A percentile compares a stretch with the other conserved stretches of the same genome.
Evolutionary conservation across 106 monocot species (phyloP).

Genomic region (Amphibolis antarctica): DNA sequence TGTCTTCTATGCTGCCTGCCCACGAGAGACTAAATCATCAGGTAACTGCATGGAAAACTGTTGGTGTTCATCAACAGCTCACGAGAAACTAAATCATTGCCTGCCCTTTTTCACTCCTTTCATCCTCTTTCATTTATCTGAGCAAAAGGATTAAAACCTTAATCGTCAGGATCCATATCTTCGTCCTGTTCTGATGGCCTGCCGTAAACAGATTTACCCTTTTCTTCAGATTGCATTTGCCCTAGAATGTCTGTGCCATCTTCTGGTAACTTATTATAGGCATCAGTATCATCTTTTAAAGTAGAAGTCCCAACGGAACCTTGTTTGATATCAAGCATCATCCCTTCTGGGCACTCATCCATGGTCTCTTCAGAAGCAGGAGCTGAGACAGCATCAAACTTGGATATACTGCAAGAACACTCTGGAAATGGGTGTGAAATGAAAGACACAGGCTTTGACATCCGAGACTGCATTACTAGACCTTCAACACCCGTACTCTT

Average conservation of each 20-base stretch:
- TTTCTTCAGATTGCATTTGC: slow-evolving; percentile 32
- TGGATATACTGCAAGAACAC: slow-evolving; percentile 63
- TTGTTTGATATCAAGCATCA: slow-evolving; percentile 31
- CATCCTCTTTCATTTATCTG: not conserved
- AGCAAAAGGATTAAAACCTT: not conserved
- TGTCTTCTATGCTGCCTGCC: no score
- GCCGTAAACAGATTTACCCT: slow-evolving; percentile 13
- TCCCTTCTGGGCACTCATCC: slow-evolving; percentile 46
- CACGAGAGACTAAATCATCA: no score
- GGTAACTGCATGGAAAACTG: no score
- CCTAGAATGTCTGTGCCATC: slow-evolving; percentile 34
- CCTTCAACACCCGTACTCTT: slow-evolving; percentile 53
- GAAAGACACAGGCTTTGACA: slow-evolving; percentile 53
- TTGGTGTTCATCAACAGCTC: no score
- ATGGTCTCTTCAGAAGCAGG: not conserved
- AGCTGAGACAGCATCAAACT: slow-evolving; percentile 1
- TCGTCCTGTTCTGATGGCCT: slow-evolving; percentile 47
- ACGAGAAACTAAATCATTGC: no score
- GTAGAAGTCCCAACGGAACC: slow-evolving; percentile 6
- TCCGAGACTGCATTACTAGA: slow-evolving; percentile 24
- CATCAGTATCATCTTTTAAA: slow-evolving; percentile 31
- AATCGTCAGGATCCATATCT: slow-evolving; percentile 90
- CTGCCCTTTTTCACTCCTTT: not conserved
- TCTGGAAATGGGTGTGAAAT: slow-evolving; percentile 82
- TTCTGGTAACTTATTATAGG: slow-evolving; percentile 41